Evolutionary conservation across 805 yeast species (phyloP), one percentile per base, ranked within the genome.

Genomic region (Metschnikowia kofuensis): DNA sequence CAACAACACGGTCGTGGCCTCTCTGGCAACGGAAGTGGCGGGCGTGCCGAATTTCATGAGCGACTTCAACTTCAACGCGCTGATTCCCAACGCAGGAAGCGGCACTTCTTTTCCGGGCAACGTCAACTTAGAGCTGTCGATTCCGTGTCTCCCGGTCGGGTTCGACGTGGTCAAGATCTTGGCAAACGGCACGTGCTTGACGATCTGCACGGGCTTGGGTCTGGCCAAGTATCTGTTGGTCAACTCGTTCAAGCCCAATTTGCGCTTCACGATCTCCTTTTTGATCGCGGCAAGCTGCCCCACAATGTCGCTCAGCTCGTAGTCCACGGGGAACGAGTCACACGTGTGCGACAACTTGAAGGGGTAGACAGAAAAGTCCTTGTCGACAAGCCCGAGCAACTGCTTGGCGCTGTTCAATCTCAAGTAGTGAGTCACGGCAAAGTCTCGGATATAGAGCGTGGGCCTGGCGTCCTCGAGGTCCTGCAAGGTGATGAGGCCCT

Each of bases 301-400:
- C 13, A 52, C 57, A 28, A 69, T 56, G 45, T 74, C 58, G 28
- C 66, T 66, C 36, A 57, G 52, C 37, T 71, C 61, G 21, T 47
- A 43, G 41, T 78, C 69, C 26, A 84, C 66, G 47, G 91, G 91
- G 77, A 84, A 85, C 37, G 67, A 59, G 26, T 75, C 73, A 13
- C 89, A 78, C 41, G 88, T 70, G 68, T 88, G 85, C 35, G 89
- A 76, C 57, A 91, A 76, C 69, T 89, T 92, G 76, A 92, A 89
- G 49, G 99, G 98, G 68, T 82, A 92, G 32, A 94, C 98, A 28
- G 96, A 87, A 57, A 80, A 76, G 42, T 79, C 73, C 57, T 79
- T 81, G 68, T 90, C 96, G 56, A 89, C 80, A 51, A 79, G 79
- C 32, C 82, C 75, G 56, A 91, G 75, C 48, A 90, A 75, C 52